Evolutionary conservation across 1,139 yeast genomes (phyloP).

Genomic region (Cylindricascospora bacillispora): DNA sequence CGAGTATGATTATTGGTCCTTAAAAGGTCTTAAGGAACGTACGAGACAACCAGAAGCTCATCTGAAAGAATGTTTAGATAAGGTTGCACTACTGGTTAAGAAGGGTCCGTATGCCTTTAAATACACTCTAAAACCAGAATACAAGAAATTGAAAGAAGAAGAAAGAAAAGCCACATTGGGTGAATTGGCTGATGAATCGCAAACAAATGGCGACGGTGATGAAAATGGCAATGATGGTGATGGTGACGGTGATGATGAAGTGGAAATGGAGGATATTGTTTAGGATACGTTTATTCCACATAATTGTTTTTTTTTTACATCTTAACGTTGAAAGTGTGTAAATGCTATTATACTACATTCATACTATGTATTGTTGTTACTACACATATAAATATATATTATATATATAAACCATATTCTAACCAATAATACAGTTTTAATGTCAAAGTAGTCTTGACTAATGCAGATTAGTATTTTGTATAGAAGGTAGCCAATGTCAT

Average conservation of each 20-base stretch:
- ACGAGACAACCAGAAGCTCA: constrained; percentile 94
- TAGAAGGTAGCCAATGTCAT: too few relatives aligned
- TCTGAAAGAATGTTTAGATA: constrained; percentile 79
- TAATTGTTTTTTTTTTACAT: too few relatives aligned
- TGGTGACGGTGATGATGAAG: constrained; percentile 28
- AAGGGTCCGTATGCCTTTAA: constrained; percentile 94
- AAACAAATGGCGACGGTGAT: constrained; percentile 5
- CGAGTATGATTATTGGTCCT: constrained; percentile 92
- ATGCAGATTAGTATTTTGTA: too few relatives aligned
- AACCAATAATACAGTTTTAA: too few relatives aligned
- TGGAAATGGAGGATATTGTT: constrained; percentile 32
- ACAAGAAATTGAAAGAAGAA: constrained; percentile 65
- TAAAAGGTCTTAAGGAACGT: constrained; percentile 86
- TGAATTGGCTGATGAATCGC: constrained; percentile 33
- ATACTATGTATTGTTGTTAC: background rate
- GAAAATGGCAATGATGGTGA: constrained; percentile 17
- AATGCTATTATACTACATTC: background rate
- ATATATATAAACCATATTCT: too few relatives aligned
- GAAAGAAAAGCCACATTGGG: constrained; percentile 60
- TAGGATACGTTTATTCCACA: constrained; percentile 9
- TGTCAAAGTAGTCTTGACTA: too few relatives aligned
- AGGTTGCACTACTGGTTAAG: constrained; percentile 78
- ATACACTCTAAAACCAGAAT: constrained; percentile 82
- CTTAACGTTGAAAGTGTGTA: background rate
- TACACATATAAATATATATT: too few relatives aligned